Conservation (phyloP, 2,329 filamentous ascomycete genomes). For the Talaromyces sp. region DNA sequence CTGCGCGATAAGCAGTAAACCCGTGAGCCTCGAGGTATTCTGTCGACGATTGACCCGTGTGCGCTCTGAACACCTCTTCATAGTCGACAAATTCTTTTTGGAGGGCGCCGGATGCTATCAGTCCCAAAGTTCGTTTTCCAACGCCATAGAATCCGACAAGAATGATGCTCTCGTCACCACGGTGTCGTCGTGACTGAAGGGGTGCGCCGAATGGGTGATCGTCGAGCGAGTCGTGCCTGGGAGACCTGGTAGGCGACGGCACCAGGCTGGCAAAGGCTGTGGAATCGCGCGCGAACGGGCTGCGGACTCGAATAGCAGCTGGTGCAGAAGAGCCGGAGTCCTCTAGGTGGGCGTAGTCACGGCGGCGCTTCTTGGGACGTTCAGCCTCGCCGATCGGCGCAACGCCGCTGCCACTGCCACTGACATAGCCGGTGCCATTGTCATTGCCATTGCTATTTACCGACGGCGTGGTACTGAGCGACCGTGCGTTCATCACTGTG, state of each 20-base stretch:
- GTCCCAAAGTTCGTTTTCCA: conserved; percentile 69
- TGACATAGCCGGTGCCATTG: neutral
- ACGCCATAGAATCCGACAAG: conserved; percentile 68
- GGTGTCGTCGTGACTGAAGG: neutral
- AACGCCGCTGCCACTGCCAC: neutral
- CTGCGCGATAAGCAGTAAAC: conserved; percentile 56
- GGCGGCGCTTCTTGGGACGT: conserved; percentile 4
- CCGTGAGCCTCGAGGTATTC: conserved; percentile 61
- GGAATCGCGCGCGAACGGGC: neutral
- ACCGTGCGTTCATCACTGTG: neutral
- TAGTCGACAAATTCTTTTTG: conserved; percentile 64
- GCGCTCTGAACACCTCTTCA: conserved; percentile 62
- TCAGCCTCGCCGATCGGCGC: neutral
- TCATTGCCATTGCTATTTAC: neutral
- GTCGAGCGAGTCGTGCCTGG: neutral
- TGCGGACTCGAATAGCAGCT: neutral
- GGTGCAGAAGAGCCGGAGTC: neutral
- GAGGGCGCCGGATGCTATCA: conserved; percentile 69
- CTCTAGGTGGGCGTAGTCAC: neutral
- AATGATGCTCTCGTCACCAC: conserved; percentile 44
- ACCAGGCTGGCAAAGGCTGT: neutral
- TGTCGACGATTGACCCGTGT: conserved; percentile 57
- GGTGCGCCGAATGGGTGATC: conserved; percentile 5
- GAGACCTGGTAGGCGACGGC: neutral
- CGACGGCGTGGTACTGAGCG: neutral